Percentiles rank a stretch among this genome's conserved stretches.
These are phyloP conservation scores for button mushroom (Agaricus bisporus) DNA, from an alignment of 768 basidiomycete species.

Conservation along the genomic window DNA sequence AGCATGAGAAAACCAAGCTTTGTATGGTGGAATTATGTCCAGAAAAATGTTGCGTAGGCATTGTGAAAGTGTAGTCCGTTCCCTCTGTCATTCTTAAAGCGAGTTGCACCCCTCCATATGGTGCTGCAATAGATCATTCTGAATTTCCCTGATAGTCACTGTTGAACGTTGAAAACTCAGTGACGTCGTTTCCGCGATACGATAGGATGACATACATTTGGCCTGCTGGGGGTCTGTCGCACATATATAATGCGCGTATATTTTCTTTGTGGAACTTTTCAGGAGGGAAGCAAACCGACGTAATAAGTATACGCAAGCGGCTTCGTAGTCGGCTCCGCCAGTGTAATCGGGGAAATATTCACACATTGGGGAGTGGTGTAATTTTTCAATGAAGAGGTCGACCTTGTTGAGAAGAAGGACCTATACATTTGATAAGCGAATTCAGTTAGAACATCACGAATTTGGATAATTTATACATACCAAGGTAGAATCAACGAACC, in stretches of 20 bases:
- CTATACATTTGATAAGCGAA: neutral
- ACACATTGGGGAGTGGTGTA: neutral
- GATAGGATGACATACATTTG: neutral
- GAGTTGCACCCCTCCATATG: too few relatives aligned
- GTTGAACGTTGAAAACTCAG: too few relatives aligned
- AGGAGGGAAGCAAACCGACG: neutral
- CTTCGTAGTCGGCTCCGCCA: neutral
- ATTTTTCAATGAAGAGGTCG: neutral
- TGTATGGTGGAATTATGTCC: too few relatives aligned
- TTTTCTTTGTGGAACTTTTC: neutral
- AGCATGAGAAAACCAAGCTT: too few relatives aligned
- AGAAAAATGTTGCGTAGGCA: too few relatives aligned
- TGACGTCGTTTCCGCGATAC: too few relatives aligned
- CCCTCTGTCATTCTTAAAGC: too few relatives aligned
- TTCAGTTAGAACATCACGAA: neutral
- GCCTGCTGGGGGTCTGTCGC: neutral
- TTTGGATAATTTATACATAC: constrained; percentile 25
- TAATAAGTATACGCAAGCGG: neutral
- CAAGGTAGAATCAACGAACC: constrained; percentile 87
- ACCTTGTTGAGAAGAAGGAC: constrained; percentile 18
- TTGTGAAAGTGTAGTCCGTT: too few relatives aligned
- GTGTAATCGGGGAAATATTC: neutral
- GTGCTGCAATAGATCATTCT: too few relatives aligned
- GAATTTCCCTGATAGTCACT: too few relatives aligned
- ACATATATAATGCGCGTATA: neutral